Conservation (phyloP, 2,329 filamentous ascomycete species). For the Conoideocrella luteorostrata region DNA sequence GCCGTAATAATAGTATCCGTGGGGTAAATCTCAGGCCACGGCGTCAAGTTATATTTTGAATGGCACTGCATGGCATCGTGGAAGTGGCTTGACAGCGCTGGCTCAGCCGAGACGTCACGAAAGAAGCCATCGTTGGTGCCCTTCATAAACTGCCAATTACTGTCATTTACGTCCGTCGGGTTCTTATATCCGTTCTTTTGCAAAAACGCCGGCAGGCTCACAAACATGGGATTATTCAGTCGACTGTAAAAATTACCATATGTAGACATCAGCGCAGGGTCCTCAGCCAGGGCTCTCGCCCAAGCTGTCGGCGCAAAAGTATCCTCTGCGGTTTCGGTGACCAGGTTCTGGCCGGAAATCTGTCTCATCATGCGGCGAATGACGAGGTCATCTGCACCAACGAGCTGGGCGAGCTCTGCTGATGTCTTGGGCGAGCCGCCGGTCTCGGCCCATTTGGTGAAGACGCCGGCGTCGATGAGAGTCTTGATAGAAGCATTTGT, state of each 20-base stretch:
- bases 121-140: conserved; percentile 23
- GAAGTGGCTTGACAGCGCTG: conserved; percentile 23
- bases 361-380: conserved; percentile 30
- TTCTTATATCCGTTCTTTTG: conserved; percentile 26
- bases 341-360: conserved; percentile 27
- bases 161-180: conserved; percentile 24
- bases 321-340: conserved; percentile 27
- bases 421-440: conserved; percentile 23
- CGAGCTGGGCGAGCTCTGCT: conserved; percentile 25
- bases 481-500: conserved; percentile 30
- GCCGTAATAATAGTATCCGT: conserved; percentile 21
- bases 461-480: conserved; percentile 30
- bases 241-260: conserved; percentile 28
- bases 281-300: conserved; percentile 21
- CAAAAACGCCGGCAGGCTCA: conserved; percentile 24
- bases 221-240: conserved; percentile 25
- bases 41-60: conserved; percentile 29
- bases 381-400: conserved; percentile 24
- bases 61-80: conserved; percentile 32
- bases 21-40: conserved; percentile 30
- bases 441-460: conserved; percentile 26
- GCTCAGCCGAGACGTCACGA: conserved; percentile 22
- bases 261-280: conserved; percentile 21
- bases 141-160: conserved; percentile 27
- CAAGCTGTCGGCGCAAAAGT: conserved; percentile 28